Conservation (phyloP, 2,329 filamentous ascomycete species). For the Mollisiaceae sp. region DNA sequence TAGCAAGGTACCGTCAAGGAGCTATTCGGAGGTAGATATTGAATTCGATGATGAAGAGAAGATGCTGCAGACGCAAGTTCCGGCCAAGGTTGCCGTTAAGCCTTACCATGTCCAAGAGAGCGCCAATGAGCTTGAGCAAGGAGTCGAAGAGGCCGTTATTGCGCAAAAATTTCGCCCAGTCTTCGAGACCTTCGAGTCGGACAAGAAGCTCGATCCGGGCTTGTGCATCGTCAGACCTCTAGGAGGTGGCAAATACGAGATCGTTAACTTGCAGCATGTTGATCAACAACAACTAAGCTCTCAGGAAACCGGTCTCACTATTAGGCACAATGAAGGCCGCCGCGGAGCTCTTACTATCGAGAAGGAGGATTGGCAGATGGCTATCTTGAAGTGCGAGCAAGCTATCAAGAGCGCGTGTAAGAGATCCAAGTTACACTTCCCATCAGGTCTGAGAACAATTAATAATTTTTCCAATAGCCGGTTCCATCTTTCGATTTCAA, state of each 20-base stretch:
- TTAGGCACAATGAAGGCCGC: conserved; percentile 18
- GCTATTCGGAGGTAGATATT: conserved; percentile 6
- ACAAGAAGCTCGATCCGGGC: conserved; percentile 27
- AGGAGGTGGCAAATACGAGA: conserved; percentile 28
- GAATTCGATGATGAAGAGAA: conserved; percentile 10
- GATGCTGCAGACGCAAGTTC: neutral
- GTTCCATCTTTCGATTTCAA: conserved; percentile 27
- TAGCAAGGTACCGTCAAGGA: conserved; percentile 12
- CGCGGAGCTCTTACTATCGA: conserved; percentile 14
- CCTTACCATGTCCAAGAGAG: too few relatives aligned
- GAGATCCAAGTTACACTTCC: neutral
- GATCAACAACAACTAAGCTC: conserved; percentile 21
- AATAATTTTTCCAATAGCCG: conserved; percentile 16
- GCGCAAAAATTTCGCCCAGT: conserved; percentile 8
- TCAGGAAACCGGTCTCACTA: conserved; percentile 24
- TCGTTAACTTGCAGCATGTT: conserved; percentile 26
- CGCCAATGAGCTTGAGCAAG: too few relatives aligned
- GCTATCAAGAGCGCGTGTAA: conserved; percentile 30
- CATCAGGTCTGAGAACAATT: neutral
- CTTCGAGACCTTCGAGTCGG: conserved; percentile 25
- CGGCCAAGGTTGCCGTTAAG: too few relatives aligned
- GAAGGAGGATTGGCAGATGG: conserved; percentile 22
- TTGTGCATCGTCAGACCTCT: conserved; percentile 29
- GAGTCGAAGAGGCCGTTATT: neutral
- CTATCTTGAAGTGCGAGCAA: conserved; percentile 21